phyloP scores from a whole-genome alignment of 495 filamentous ascomycete genomes.

The Aspergillus diversus region DNA sequence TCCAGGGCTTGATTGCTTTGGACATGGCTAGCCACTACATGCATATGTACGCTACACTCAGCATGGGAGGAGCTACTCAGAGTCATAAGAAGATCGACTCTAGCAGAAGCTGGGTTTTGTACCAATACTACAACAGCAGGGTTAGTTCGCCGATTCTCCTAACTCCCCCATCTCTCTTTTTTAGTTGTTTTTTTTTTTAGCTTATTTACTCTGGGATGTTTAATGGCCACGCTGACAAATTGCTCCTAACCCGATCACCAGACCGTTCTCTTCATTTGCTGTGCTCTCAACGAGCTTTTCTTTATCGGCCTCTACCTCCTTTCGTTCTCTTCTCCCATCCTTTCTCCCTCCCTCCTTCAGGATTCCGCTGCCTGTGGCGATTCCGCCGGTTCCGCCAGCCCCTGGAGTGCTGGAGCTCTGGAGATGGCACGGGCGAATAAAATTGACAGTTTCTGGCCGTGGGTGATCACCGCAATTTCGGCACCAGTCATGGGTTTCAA shows the following conservation, averaged over 20 bases:
- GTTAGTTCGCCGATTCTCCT: constrained; percentile 50
- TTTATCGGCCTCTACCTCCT: constrained; percentile 98
- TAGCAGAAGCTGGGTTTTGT: constrained; percentile 69
- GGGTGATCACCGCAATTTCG: constrained; percentile 82
- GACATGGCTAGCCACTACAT: constrained; percentile 97
- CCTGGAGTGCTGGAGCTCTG: constrained; percentile 87
- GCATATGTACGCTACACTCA: constrained; percentile 92
- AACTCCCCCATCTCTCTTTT: background rate
- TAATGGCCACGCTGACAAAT: constrained; percentile 10
- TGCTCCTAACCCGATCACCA: constrained; percentile 36
- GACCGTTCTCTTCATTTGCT: constrained; percentile 91
- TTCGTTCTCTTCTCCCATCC: constrained; percentile 85
- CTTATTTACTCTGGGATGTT: background rate
- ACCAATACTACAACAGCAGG: constrained; percentile 95
- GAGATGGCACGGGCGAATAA: constrained; percentile 93
- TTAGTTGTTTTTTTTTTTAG: background rate
- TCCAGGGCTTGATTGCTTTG: constrained; percentile 88
- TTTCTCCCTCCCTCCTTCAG: constrained; percentile 80
- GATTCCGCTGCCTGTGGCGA: constrained; percentile 57
- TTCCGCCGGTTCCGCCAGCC: constrained; percentile 69
- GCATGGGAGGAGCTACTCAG: constrained; percentile 73
- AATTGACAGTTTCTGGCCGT: constrained; percentile 82
- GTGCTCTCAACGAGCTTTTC: constrained; percentile 89
- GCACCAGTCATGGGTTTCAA: constrained; percentile 87
- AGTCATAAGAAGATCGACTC: constrained; percentile 94